Conservation (phyloP, 257 asterid species). For the Nicotiana attenuata region DNA sequence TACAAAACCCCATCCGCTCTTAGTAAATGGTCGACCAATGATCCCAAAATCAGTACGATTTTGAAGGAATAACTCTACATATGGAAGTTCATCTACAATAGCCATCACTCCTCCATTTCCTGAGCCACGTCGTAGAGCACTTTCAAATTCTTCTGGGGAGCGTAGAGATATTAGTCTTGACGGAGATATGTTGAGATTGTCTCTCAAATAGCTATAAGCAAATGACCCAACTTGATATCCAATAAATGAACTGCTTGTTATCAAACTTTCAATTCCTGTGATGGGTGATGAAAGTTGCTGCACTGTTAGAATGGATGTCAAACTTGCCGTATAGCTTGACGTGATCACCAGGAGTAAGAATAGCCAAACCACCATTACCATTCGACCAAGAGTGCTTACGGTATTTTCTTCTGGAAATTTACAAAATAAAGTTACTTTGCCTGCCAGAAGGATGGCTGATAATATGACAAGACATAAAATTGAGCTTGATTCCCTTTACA, state of each 20-base stretch:
- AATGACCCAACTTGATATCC: slow-evolving; percentile 55
- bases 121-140: slow-evolving; percentile 28
- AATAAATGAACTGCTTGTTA: slow-evolving; percentile 25
- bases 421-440: background rate
- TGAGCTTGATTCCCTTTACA: background rate
- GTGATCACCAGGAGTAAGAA: slow-evolving; percentile 47
- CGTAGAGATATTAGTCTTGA: slow-evolving; percentile 38
- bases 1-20: slow-evolving; percentile 55
- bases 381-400: slow-evolving; percentile 42
- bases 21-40: slow-evolving; percentile 39
- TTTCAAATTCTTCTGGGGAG: slow-evolving; percentile 45
- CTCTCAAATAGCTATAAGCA: slow-evolving; percentile 30
- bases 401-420: slow-evolving; percentile 45
- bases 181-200: slow-evolving; percentile 27
- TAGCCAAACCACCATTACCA: slow-evolving; percentile 55
- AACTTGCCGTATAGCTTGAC: slow-evolving; percentile 61
- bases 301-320: slow-evolving; percentile 59
- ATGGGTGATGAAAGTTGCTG: slow-evolving; percentile 47
- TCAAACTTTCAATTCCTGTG: slow-evolving; percentile 46
- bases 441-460: background rate
- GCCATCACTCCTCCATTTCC: slow-evolving; percentile 38
- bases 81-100: slow-evolving; percentile 49
- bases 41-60: slow-evolving; percentile 28
- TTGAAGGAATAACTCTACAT: slow-evolving; percentile 37
- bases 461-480: background rate